Evolutionary conservation across 805 yeast genomes (phyloP), one percentile per base, ranked within the genome.

Genomic region (Candida bentonensis): DNA sequence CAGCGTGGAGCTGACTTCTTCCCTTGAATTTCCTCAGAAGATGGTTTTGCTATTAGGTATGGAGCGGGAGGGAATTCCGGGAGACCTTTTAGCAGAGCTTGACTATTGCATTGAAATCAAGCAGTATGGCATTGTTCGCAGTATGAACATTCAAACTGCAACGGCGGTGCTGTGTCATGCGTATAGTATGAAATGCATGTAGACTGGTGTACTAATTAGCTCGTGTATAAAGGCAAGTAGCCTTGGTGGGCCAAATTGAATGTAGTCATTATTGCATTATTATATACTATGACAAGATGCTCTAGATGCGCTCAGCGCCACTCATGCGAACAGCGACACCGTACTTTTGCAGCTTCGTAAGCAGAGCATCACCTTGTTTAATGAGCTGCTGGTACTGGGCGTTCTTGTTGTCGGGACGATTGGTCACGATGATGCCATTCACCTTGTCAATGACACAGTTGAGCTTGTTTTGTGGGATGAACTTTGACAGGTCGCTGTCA

Each of bases 131-230:
- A 87, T 88, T 15, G 78, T 89, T 34, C 70, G 97, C 52, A 87
- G 96, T 1, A 88, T 88, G 97, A 88, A 88, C 56, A 88, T 88
- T 49, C 97, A 88, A 64, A 88, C 96, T 0, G 97, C 96, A 1
- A 79, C 96, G 0, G 97, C 96, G 0, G 87, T 88, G 20, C 76
- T 88, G 43, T 95, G 87, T 4, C 94, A 88, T 61, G 92, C 96
- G 0, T 88, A 89, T 55, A 78, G 20, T 15, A 55, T 23, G 48
- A 53, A 44, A 54, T 54, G 36, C 46, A 45, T 26, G 15, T 3
- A 26, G 4, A 15, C 3, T 27, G 7, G n/a, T n/a, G n/a, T n/a
- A n/a, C n/a, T n/a, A n/a, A n/a, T n/a, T n/a, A n/a, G n/a, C n/a
- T n/a, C n/a, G n/a, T n/a, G n/a, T n/a, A n/a, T n/a, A n/a, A n/a